Conservation (phyloP, 169 alveolate species). For the Pseudocohnilembus persalinus region DNA sequence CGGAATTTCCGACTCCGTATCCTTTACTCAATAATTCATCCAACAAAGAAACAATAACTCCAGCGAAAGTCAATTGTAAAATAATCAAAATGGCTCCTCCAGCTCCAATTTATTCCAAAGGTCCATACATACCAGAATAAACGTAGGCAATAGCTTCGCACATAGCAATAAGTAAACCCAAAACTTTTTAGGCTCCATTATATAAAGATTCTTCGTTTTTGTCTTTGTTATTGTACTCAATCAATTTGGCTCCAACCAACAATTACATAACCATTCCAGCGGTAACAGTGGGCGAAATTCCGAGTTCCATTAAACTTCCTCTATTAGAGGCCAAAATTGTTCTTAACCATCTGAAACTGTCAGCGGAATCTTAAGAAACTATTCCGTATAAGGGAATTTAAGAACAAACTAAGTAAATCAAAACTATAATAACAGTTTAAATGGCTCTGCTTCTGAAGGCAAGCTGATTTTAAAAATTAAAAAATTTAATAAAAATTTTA, state of each 20-base stretch:
- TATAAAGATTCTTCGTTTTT: conserved; percentile 98
- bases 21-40: conserved; percentile 99
- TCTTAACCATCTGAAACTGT: conserved; percentile 99
- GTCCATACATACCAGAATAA: conserved; percentile 98
- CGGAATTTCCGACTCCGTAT: conserved; percentile 98
- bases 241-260: conserved; percentile 98
- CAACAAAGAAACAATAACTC: conserved; percentile 97
- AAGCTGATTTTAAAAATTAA: conserved; percentile 32
- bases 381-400: conserved; percentile 99
- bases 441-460: conserved; percentile 95
- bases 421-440: conserved; percentile 97
- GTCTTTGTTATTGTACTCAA: conserved; percentile 97
- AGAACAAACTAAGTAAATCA: conserved; percentile 96
- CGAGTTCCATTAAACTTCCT: conserved; percentile 99
- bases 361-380: conserved; percentile 93
- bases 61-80: conserved; percentile 97
- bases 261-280: conserved; percentile 99
- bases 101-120: conserved; percentile 96
- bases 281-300: conserved; percentile 98
- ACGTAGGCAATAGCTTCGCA: conserved; percentile 99
- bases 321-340: conserved; percentile 98
- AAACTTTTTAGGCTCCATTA: conserved; percentile 95
- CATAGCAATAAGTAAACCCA: conserved; percentile 97
- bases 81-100: conserved; percentile 96
- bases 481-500: neutral